These are phyloP conservation scores for Trametes polyzona DNA, from an alignment of 1,284 basidiomycete genomes.

Conservation along the genomic window DNA sequence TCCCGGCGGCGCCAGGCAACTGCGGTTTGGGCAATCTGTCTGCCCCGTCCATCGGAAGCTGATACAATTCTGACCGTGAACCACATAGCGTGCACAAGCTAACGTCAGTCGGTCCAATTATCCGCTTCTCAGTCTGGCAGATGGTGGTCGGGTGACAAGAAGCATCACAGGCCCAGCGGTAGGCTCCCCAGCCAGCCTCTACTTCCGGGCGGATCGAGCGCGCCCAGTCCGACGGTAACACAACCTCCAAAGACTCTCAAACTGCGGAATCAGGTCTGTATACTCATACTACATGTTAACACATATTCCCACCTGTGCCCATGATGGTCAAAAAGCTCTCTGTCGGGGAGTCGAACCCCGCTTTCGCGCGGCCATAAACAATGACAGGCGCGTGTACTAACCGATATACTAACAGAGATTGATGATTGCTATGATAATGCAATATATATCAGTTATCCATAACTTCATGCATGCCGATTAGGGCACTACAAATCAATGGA, in stretches of 20 bases:
- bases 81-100: background rate
- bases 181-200: too few relatives aligned
- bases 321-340: constrained; percentile 29
- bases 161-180: background rate
- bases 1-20: too few relatives aligned
- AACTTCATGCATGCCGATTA: too few relatives aligned
- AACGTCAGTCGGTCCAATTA: background rate
- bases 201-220: too few relatives aligned
- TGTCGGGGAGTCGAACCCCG: constrained; percentile 47
- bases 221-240: too few relatives aligned
- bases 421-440: background rate
- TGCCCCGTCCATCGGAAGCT: too few relatives aligned
- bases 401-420: constrained; percentile 14
- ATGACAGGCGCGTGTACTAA: constrained; percentile 17
- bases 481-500: too few relatives aligned
- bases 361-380: constrained; percentile 38
- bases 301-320: background rate
- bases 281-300: too few relatives aligned
- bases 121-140: background rate
- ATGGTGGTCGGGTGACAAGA: background rate
- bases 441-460: too few relatives aligned
- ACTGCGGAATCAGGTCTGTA: too few relatives aligned
- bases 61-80: background rate
- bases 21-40: too few relatives aligned
- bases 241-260: too few relatives aligned